Base-by-base conservation (phyloP, 164 flowering plant genomes). In the Piper longum region DNA sequence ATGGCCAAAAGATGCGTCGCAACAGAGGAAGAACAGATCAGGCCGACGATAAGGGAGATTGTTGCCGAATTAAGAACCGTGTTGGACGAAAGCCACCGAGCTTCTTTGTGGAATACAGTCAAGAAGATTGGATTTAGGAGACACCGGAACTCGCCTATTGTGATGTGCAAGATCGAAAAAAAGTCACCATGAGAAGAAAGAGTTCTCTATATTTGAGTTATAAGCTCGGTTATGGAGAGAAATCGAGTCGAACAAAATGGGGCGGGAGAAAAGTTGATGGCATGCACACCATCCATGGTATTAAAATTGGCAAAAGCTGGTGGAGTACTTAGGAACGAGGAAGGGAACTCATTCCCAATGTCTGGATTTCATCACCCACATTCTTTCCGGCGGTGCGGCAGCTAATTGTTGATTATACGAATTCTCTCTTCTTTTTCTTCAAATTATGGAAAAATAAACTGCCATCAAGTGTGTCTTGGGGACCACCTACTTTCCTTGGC, bases 1-100 rank as follows among this genome's bases (percentile, higher is more conserved):
- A 9, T 82, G 6, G 89, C 89, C 0, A 72, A 72, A 16, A 71
- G 78, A 36, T 75, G 78, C 57, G 76, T 75, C 7, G 62, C 67
- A 1, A 48, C 61, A 7, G 60, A 58, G 11, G 71, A 70, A 17
- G 62, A 65, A 4, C 36, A 26, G 36, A 4, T 4, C 7, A 64
- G 78, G 19, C 78, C 76, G 6, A 56, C 62, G 3, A 72, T 75
- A 62, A 44, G 14, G 17, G 71, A 70, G 60, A 67, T 75, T 0
- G 70, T 65, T 8, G 42, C 16, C 16, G 70, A 62, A 60, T 55
- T 83, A 60, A 72, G 71, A 44, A 65, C 56, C 43, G 60, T 41
- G 1, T 54, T 68, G 0, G 67, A 26, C 36, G 36, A 74, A 36
- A 66, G 66, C 7, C 62, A 64, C 11, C 66, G 72, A 44, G 51